Evolutionary conservation across 2,329 filamentous ascomycete genomes (phyloP).

Genomic region (Paecilomyces fulvus): DNA sequence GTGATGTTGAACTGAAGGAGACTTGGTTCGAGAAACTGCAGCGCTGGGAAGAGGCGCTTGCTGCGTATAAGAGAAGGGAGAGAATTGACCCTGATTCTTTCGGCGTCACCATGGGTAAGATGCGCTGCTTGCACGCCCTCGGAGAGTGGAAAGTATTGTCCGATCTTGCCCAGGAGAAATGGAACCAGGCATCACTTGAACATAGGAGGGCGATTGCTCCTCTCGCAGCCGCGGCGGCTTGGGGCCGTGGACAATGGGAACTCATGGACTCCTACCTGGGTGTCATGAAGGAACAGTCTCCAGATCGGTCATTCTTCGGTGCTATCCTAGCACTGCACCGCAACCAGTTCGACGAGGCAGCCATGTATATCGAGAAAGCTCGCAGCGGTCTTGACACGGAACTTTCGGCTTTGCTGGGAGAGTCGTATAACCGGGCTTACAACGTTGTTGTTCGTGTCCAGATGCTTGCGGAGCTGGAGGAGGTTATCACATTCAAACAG

Average conservation of each 20-base stretch:
- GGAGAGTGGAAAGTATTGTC: conserved; percentile 96
- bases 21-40: conserved; percentile 99
- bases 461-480: conserved; percentile 97
- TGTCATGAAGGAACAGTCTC: conserved; percentile 88
- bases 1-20: conserved; percentile 91
- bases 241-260: conserved; percentile 95
- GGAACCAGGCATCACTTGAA: conserved; percentile 80
- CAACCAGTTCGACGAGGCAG: conserved; percentile 88
- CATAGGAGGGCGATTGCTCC: conserved; percentile 87
- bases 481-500: conserved; percentile 97
- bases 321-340: conserved; percentile 91
- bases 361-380: conserved; percentile 82
- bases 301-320: conserved; percentile 94
- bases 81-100: conserved; percentile 67
- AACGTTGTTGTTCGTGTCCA: conserved; percentile 96
- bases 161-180: conserved; percentile 80
- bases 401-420: conserved; percentile 88
- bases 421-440: conserved; percentile 96
- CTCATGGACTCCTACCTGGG: conserved; percentile 95
- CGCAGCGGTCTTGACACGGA: conserved; percentile 92
- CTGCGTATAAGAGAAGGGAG: conserved; percentile 84
- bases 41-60: conserved; percentile 93
- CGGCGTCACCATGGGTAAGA: conserved; percentile 98
- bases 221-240: conserved; percentile 88
- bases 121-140: conserved; percentile 93